Percentiles rank a stretch among this genome's conserved stretches.
phyloP scores from a whole-genome alignment of 2,329 filamentous ascomycete species.

The Ramichloridium luteum region DNA sequence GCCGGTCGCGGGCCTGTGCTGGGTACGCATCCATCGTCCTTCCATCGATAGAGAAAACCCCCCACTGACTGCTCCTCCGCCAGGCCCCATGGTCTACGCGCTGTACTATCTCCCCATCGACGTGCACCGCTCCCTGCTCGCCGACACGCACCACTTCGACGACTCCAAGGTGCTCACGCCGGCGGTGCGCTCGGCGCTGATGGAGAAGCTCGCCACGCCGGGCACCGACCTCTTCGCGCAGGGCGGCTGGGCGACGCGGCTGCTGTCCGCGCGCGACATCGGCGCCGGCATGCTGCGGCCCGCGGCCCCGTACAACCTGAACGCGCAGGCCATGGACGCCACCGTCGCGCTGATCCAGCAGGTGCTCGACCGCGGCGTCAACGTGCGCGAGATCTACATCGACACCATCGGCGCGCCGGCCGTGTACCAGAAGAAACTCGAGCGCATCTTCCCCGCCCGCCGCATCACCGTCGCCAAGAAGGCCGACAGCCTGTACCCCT shows the following conservation, averaged over 20 bases:
- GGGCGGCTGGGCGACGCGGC: conserved; percentile 74
- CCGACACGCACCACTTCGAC: conserved; percentile 72
- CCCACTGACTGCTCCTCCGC: conserved; percentile 1
- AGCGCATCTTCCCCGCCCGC: conserved; percentile 65
- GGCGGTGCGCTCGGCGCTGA: conserved; percentile 60
- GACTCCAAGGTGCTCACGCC: conserved; percentile 88
- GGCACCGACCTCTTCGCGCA: conserved; percentile 44
- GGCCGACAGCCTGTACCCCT: conserved; percentile 83
- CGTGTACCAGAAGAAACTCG: conserved; percentile 72
- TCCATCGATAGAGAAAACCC: conserved; percentile 9
- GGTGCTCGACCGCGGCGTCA: conserved; percentile 65
- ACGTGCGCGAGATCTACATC: conserved; percentile 81
- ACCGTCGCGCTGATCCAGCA: conserved; percentile 71
- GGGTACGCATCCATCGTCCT: conserved; percentile 47
- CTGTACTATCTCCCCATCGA: conserved; percentile 60
- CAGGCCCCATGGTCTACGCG: conserved; percentile 54
- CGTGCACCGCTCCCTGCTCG: conserved; percentile 58
- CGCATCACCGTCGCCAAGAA: conserved; percentile 49
- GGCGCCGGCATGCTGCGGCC: conserved; percentile 63
- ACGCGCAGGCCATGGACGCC: conserved; percentile 89
- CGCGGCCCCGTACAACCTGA: conserved; percentile 65
- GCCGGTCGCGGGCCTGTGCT: conserved; percentile 90
- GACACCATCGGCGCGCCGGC: conserved; percentile 82
- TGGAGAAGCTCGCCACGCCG: conserved; percentile 57
- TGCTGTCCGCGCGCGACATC: conserved; percentile 76